Conservation (phyloP, 1,284 basidiomycete species). For the Moesziomyces parantarcticus region DNA sequence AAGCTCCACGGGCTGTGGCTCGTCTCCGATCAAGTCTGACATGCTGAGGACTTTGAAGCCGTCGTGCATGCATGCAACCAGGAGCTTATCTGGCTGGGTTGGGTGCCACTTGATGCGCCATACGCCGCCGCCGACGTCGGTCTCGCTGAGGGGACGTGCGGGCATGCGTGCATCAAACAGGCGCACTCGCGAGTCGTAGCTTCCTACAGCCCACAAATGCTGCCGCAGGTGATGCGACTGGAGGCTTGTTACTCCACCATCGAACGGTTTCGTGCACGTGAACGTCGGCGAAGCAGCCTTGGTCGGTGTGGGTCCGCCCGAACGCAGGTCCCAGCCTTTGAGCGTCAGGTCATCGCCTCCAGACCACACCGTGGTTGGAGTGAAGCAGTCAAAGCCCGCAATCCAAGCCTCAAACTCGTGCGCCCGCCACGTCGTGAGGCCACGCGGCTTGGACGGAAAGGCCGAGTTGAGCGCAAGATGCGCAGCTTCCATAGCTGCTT, state of each 20-base stretch:
- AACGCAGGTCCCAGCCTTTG: constrained; percentile 84
- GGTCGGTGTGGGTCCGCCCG: constrained; percentile 11
- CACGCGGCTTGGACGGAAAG: constrained; percentile 24
- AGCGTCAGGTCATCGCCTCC: constrained; percentile 93
- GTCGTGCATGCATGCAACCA: constrained; percentile 96
- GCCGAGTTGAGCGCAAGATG: constrained; percentile 27
- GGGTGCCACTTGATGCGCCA: constrained; percentile 99
- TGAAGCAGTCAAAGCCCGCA: constrained; percentile 87
- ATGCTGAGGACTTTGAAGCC: constrained; percentile 78
- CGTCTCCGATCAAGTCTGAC: constrained; percentile 11
- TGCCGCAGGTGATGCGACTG: constrained; percentile 83
- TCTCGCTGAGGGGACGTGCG: constrained; percentile 73
- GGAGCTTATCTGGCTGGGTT: constrained; percentile 72
- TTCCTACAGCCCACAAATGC: constrained; percentile 88
- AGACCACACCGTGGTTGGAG: constrained; percentile 76
- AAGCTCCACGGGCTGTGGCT: constrained; percentile 7
- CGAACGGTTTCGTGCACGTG: constrained; percentile 80
- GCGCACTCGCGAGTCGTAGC: constrained; percentile 85
- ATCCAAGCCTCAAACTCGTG: constrained; percentile 97
- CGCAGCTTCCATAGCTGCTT: neutral
- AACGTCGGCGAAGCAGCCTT: constrained; percentile 72
- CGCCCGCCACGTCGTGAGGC: constrained; percentile 76
- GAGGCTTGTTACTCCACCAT: constrained; percentile 91
- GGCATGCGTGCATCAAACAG: constrained; percentile 86
- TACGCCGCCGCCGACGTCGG: constrained; percentile 86